Base-by-base conservation (phyloP, 2,329 filamentous ascomycete species). In the Pestalotiopsis sp. region DNA sequence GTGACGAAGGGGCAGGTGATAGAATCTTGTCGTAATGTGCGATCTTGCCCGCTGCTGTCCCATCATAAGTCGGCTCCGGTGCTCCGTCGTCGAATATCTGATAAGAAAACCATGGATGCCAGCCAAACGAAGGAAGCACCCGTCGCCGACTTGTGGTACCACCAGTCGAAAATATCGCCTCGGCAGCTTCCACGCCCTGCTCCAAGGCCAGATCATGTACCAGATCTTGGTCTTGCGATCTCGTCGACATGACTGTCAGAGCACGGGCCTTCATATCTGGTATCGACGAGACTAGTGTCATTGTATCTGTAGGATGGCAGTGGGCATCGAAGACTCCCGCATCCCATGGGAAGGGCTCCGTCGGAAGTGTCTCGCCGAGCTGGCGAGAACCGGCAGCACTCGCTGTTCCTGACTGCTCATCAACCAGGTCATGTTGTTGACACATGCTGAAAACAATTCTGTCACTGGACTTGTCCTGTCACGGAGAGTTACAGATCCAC, bases 91-190 rank as follows among this genome's bases (percentile, higher is more conserved):
- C 87, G 75, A 90, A 93, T 74, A 96, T 85, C 72, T 93, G 90
- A 77, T 95, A 85, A 1, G 92, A 92, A 79, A 95, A 95, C 93
- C 93, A 96, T 1, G 93, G 93, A 77, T 96, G 93, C 92, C 93
- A 95, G 23, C 93, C 93, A 80, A 95, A 95, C n/a, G 90, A 89
- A 0, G 93, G 92, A 3, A 95, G 74, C 27, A 91, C 77, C 69
- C 83, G 83, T 68, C 83, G 80, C 66, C 72, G 65, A 14, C 60
- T 66, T 63, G 64, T 45, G 38, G 59, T n/a, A 6, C 31, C 70
- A 61, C 7, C 38, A 9, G 31, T 23, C 38, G 72, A 64, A 41
- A 66, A 61, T 23, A 79, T 31, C 59, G 68, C 68, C 12, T 73
- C 67, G 45, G 68, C 71, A 69, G 77, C 74, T 31, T 75, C 76